A percentile compares a stretch with the other conserved stretches of the same genome.
These are phyloP conservation scores for Entoloma clypeatum DNA, from an alignment of 1,284 basidiomycete species.

Conservation along the genomic window DNA sequence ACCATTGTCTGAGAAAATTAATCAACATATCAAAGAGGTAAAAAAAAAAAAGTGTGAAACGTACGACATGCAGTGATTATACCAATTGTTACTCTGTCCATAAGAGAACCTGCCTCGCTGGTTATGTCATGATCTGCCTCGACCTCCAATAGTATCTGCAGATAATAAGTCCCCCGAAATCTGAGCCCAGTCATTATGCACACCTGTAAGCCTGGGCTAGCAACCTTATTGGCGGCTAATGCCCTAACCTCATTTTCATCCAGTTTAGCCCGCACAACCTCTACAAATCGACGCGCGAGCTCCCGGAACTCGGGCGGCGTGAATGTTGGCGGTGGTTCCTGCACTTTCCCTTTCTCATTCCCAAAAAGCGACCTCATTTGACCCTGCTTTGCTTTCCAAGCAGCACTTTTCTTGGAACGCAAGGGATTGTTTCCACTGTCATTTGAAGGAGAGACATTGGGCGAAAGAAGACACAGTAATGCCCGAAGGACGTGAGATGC, in stretches of 20 bases:
- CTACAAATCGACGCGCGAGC: conserved; percentile 52
- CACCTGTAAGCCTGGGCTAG: conserved; percentile 79
- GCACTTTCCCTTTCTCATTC: conserved; percentile 41
- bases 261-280: conserved; percentile 49
- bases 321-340: conserved; percentile 20
- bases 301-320: conserved; percentile 52
- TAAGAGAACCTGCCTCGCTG: conserved; percentile 63
- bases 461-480: conserved; percentile 71
- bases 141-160: conserved; percentile 75
- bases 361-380: conserved; percentile 69
- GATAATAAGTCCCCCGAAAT: background rate
- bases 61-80: conserved; percentile 64
- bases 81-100: conserved; percentile 82
- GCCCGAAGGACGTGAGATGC: conserved; percentile 85
- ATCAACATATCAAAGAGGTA: background rate
- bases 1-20: conserved; percentile 32
- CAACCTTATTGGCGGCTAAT: conserved; percentile 77
- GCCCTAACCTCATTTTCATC: conserved; percentile 76
- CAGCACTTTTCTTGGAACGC: conserved; percentile 74
- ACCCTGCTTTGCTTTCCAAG: conserved; percentile 75
- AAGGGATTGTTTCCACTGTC: conserved; percentile 37
- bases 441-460: conserved; percentile 41
- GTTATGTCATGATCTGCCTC: conserved; percentile 66
- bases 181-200: conserved; percentile 16
- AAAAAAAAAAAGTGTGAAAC: conserved; percentile 23